Evolutionary conservation across 495 filamentous ascomycete species (phyloP), one percentile per base, ranked within the genome.

Genomic region (Penicillium bovifimosum): DNA sequence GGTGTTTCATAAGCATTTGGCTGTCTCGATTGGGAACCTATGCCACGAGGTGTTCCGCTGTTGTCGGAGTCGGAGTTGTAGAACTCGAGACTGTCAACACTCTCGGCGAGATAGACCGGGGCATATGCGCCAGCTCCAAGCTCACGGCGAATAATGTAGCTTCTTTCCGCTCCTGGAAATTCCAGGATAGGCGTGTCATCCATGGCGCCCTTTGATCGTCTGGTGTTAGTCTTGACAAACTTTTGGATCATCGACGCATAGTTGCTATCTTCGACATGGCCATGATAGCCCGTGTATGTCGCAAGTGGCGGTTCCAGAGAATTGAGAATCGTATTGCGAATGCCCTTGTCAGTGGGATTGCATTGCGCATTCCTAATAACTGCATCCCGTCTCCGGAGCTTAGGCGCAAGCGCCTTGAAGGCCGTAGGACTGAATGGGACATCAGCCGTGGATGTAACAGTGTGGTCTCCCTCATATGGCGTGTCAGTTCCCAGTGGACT

Each of bases 81-180:
- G 3, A 62, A 54, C 32, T 73, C 59, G 2, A 76, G 68, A 20
- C 77, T 76, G 3, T 77, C 73, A n/a, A 75, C 65, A 59, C 86
- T 91, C 61, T 96, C 86, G 9, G 87, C 84, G 2, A 97, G 78
- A 66, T 96, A 97, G 6, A 98, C 95, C 0, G 93, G 91, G 6
- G 91, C 93, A 68, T 90, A 97, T 2, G 95, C 92, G 20, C 93
- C 93, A 16, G 89, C 86, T 8, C 93, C 93, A 7, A 98, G 82
- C 61, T 96, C 90, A n/a, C 86, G 82, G 55, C 85, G 86, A 50
- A 98, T 69, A 8, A 85, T 84, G 69, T 96, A 97, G 52, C 62
- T 75, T 50, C 75, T 69, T 26, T 70, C 68, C 7, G 74, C 68
- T 6, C 78, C 72, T 0, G 82, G 77, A 50, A 97, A 88, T 36